These are phyloP conservation scores for Asterella californica DNA, from an alignment of 225 moss, liverwort and hornwort species.

Conservation along the genomic window DNA sequence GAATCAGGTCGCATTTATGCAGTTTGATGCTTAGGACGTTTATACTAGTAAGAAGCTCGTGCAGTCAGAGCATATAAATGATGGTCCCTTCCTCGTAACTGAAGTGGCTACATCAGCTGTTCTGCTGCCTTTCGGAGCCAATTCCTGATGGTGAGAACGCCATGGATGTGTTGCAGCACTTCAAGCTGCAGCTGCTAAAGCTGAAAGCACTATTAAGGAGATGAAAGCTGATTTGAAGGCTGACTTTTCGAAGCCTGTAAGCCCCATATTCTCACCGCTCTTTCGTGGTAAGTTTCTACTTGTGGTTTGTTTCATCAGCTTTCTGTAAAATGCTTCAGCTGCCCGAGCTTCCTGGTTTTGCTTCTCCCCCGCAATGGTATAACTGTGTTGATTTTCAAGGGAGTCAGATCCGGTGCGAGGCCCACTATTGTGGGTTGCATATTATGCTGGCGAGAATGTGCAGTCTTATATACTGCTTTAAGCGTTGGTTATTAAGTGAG, in stretches of 20 bases:
- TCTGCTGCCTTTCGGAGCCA: not conserved
- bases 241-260: conserved; percentile 63
- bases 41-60: not conserved
- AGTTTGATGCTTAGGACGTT: not conserved
- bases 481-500: not conserved
- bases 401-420: not conserved
- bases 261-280: conserved; percentile 41
- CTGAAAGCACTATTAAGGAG: conserved; percentile 87
- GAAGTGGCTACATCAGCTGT: not conserved
- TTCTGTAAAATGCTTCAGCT: not conserved
- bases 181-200: conserved; percentile 96
- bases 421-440: too few relatives aligned
- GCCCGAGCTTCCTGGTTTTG: not conserved
- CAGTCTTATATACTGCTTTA: too few relatives aligned
- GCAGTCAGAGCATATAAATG: not conserved
- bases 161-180: conserved; percentile 48
- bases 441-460: not conserved
- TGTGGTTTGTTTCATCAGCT: not conserved
- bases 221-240: conserved; percentile 91
- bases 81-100: not conserved
- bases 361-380: not conserved
- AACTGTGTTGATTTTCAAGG: not conserved
- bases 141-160: not conserved
- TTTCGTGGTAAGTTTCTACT: conserved; percentile 32
- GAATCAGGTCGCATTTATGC: not conserved